A percentile compares a stretch with the other conserved stretches of the same genome.
Evolutionary conservation across 225 moss, liverwort and hornwort species (phyloP).

Genomic region (Takakia lepidozioides): DNA sequence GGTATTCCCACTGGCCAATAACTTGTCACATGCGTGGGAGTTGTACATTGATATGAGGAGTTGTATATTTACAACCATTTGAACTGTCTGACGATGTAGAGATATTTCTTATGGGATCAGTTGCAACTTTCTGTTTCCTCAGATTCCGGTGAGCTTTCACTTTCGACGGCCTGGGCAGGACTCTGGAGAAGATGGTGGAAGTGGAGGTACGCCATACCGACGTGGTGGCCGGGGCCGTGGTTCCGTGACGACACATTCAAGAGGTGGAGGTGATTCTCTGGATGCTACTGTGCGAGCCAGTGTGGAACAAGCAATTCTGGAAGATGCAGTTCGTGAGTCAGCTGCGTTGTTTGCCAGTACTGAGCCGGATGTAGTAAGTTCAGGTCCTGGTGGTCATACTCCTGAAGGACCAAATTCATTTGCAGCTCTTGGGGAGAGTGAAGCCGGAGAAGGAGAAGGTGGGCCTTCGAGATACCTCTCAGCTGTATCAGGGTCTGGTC

Average conservation of each 20-base stretch:
- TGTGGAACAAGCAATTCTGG: conserved; percentile 58
- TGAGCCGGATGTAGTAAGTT: conserved; percentile 23
- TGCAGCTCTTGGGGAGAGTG: conserved; percentile 37
- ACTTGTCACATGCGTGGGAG: too few relatives aligned
- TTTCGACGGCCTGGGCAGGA: conserved; percentile 72
- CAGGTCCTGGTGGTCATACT: conserved; percentile 17
- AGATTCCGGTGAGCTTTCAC: conserved; percentile 74
- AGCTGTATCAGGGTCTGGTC: conserved; percentile 80
- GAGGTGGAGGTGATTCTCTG: conserved; percentile 42
- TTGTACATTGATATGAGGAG: too few relatives aligned
- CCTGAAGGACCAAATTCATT: conserved; percentile 40
- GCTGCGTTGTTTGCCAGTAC: conserved; percentile 36
- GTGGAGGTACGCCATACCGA: conserved; percentile 36
- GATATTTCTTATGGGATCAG: too few relatives aligned
- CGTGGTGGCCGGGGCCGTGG: conserved; percentile 65
- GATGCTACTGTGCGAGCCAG: conserved; percentile 60
- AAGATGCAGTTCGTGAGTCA: conserved; percentile 74
- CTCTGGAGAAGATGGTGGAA: conserved; percentile 41
- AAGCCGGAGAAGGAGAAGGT: conserved; percentile 37
- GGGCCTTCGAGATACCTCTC: conserved; percentile 81
- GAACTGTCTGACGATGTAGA: too few relatives aligned
- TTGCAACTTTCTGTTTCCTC: background rate
- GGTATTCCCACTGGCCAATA: too few relatives aligned
- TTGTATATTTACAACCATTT: too few relatives aligned
- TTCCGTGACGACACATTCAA: conserved; percentile 16